These are phyloP conservation scores for Hyaloperonospora arabidopsidis DNA, from an alignment of 352 stramenopile species.

Conservation along the genomic window DNA sequence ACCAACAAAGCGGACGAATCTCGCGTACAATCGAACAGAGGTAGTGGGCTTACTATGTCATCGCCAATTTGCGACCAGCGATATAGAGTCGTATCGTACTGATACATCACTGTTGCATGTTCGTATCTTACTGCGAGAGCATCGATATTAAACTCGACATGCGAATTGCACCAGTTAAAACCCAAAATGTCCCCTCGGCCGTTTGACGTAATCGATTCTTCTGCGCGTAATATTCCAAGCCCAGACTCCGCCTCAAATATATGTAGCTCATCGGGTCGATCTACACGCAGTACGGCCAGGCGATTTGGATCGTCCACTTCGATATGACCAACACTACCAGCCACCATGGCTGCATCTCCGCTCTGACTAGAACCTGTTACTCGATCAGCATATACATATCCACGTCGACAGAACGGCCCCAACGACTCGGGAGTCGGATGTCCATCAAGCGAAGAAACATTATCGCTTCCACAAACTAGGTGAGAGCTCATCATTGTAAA, in stretches of 20 bases:
- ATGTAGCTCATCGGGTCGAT: constrained; percentile 41
- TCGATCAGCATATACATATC: constrained; percentile 23
- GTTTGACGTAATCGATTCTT: constrained; percentile 54
- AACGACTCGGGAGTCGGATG: constrained; percentile 4
- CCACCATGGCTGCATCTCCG: constrained; percentile 1
- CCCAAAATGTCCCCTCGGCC: constrained; percentile 51
- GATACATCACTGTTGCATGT: constrained; percentile 63
- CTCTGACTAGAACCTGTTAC: constrained; percentile 10
- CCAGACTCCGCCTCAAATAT: constrained; percentile 78
- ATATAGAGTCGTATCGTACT: constrained; percentile 61
- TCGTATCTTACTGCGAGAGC: constrained; percentile 66
- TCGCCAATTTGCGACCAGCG: constrained; percentile 54
- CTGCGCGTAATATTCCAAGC: constrained; percentile 62
- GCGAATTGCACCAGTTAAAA: constrained; percentile 73
- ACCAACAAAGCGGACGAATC: constrained; percentile 77
- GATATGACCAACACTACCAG: constrained; percentile 50
- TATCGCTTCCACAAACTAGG: constrained; percentile 8
- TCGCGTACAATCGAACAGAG: constrained; percentile 74
- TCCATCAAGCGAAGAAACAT: constrained; percentile 6
- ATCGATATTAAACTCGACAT: constrained; percentile 83
- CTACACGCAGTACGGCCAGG: constrained; percentile 52
- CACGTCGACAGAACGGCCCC: constrained; percentile 29
- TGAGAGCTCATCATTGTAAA: constrained; percentile 73
- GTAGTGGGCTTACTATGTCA: constrained; percentile 42
- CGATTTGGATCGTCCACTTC: constrained; percentile 83